Evolutionary conservation across 108 stramenopile species (phyloP).

Genomic region (Nitzschia inconspicua): DNA sequence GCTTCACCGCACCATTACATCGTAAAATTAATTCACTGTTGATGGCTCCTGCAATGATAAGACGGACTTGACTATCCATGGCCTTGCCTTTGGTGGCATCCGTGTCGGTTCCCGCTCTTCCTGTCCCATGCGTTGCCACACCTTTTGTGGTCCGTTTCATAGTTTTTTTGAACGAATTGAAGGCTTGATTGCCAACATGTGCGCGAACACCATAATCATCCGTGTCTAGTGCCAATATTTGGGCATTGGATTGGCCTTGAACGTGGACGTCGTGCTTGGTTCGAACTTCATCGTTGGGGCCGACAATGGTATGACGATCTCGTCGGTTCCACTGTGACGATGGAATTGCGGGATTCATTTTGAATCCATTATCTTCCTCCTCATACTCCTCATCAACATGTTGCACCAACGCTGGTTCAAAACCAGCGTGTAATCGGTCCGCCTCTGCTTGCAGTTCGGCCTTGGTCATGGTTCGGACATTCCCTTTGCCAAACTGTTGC

Average conservation of each 20-base stretch:
- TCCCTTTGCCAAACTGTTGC: constrained; percentile 27
- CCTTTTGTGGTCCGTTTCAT: constrained; percentile 52
- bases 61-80: constrained; percentile 60
- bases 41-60: constrained; percentile 63
- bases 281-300: constrained; percentile 63
- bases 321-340: constrained; percentile 40
- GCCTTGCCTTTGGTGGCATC: constrained; percentile 62
- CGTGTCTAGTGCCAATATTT: constrained; percentile 31
- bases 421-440: neutral
- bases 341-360: constrained; percentile 49
- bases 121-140: constrained; percentile 66
- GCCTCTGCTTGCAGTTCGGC: constrained; percentile 22
- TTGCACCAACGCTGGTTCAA: neutral
- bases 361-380: constrained; percentile 31
- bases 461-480: constrained; percentile 41
- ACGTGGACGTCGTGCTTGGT: constrained; percentile 77
- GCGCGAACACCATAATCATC: constrained; percentile 11
- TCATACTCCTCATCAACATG: constrained; percentile 28
- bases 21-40: constrained; percentile 61
- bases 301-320: constrained; percentile 52
- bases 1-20: constrained; percentile 74
- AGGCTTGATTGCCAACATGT: constrained; percentile 44
- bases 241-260: constrained; percentile 53
- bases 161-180: constrained; percentile 57
- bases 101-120: constrained; percentile 62